Conservation (phyloP, 169 alveolate genomes). For the Eimeria sp. region DNA sequence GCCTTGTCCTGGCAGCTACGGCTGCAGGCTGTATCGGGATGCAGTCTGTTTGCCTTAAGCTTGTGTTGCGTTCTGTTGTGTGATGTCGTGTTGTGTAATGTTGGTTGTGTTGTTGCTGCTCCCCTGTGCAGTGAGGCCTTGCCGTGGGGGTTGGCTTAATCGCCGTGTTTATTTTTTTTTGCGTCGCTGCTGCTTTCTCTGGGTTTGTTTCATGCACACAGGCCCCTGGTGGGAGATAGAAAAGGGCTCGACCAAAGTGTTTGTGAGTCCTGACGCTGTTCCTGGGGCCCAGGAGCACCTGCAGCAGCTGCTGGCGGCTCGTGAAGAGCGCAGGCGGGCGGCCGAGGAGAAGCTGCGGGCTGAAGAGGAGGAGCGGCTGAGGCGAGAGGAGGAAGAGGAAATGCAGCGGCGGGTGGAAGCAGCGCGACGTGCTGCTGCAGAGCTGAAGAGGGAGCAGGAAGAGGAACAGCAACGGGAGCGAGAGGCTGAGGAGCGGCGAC, state of each 20-base stretch:
- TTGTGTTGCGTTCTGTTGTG: not conserved
- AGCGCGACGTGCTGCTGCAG: constrained; percentile 16
- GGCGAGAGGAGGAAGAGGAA: constrained; percentile 40
- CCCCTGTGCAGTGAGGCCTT: not conserved
- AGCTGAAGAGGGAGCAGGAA: constrained; percentile 29
- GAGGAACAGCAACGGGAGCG: constrained; percentile 11
- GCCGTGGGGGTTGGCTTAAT: not conserved
- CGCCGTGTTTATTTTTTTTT: not conserved
- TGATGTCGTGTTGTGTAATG: too few species aligned
- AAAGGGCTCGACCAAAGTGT: not conserved
- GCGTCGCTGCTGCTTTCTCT: not conserved
- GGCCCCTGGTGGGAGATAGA: constrained; percentile 60
- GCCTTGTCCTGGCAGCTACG: not conserved
- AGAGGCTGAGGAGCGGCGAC: not conserved
- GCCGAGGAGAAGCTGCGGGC: constrained; percentile 1
- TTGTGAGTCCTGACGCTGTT: not conserved
- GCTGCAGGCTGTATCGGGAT: not conserved
- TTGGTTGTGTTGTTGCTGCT: not conserved
- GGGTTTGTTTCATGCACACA: not conserved
- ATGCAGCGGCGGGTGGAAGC: constrained; percentile 12
- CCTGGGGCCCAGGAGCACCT: constrained; percentile 33
- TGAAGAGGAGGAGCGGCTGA: constrained; percentile 1
- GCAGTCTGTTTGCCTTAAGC: too few species aligned
- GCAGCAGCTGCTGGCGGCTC: constrained; percentile 16
- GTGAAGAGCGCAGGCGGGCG: constrained; percentile 13